Percentiles rank a stretch among this genome's conserved stretches.
These are phyloP conservation scores for Aspergillus sojae DNA, from an alignment of 2,329 filamentous ascomycete genomes.

Conservation along the genomic window DNA sequence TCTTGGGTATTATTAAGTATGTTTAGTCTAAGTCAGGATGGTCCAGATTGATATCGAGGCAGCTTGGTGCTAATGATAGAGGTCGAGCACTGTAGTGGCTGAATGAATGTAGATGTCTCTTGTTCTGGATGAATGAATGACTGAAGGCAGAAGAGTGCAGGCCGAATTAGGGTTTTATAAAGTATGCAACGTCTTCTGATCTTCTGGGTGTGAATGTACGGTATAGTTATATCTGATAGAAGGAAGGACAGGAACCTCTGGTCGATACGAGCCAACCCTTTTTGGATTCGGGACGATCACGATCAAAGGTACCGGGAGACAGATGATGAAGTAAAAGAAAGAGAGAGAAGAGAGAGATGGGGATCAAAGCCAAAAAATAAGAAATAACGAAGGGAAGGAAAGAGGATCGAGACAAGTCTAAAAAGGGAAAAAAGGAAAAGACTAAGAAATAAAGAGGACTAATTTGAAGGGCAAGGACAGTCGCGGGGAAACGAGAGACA, in stretches of 20 bases:
- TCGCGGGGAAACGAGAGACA: slow-evolving; percentile 39
- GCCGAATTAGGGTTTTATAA: not conserved
- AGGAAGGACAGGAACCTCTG: slow-evolving; percentile 41
- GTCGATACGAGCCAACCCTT: slow-evolving; percentile 25
- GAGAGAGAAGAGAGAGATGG: slow-evolving; percentile 32
- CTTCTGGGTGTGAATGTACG: slow-evolving; percentile 4
- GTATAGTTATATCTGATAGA: slow-evolving; percentile 31
- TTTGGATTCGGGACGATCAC: slow-evolving; percentile 20
- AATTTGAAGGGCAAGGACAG: slow-evolving; percentile 30
- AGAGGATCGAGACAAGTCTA: slow-evolving; percentile 33
- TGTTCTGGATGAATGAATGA: slow-evolving; percentile 36
- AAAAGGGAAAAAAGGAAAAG: slow-evolving; percentile 28
- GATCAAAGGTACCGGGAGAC: slow-evolving; percentile 29
- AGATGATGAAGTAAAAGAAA: slow-evolving; percentile 17
- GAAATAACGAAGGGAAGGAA: slow-evolving; percentile 26
- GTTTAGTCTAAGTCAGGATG: slow-evolving; percentile 13
- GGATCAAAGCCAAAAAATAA: slow-evolving; percentile 22
- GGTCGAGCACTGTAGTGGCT: slow-evolving; percentile 2
- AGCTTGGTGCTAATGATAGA: slow-evolving; percentile 1
- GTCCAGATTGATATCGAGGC: slow-evolving; percentile 2
- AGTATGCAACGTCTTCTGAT: slow-evolving; percentile 6
- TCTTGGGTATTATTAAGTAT: slow-evolving; percentile 17
- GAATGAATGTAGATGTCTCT: slow-evolving; percentile 35
- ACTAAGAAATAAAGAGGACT: slow-evolving; percentile 33
- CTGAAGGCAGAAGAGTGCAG: slow-evolving; percentile 32